A percentile compares a stretch with the other conserved stretches of the same genome.
Conservation (phyloP, 257 asterid species). For the Przewalskia tangutica region DNA sequence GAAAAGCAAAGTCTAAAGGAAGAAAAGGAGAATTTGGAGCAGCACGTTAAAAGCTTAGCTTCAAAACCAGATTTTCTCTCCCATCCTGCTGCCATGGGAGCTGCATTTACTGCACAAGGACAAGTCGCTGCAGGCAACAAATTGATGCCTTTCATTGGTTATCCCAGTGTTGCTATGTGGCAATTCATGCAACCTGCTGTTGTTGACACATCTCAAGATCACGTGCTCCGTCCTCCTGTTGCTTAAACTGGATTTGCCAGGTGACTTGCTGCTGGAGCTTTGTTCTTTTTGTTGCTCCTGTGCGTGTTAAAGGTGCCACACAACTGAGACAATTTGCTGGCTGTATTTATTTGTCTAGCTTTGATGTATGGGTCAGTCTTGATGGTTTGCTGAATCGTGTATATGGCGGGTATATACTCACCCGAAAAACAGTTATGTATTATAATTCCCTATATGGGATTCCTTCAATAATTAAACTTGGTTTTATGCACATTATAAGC, state of each 20-base stretch:
- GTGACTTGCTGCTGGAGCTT: constrained; percentile 3
- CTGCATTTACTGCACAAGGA: constrained; percentile 7
- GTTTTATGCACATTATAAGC: neutral
- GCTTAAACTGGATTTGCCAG: constrained; percentile 12
- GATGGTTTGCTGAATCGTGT: neutral
- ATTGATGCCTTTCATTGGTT: constrained; percentile 21
- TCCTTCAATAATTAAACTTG: neutral
- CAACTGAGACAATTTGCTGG: neutral
- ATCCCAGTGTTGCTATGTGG: constrained; percentile 30
- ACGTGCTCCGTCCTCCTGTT: constrained; percentile 26
- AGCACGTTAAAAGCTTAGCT: constrained; percentile 15
- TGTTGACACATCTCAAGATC: constrained; percentile 27
- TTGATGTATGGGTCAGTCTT: neutral
- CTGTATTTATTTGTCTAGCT: neutral
- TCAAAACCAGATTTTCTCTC: constrained; percentile 11
- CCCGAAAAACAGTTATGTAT: neutral
- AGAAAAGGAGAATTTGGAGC: constrained; percentile 20
- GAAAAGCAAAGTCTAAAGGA: constrained; percentile 21
- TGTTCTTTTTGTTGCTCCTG: neutral
- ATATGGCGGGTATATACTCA: neutral
- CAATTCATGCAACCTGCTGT: constrained; percentile 27
- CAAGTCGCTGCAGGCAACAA: constrained; percentile 16
- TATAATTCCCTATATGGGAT: neutral
- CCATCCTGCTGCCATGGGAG: constrained; percentile 13
- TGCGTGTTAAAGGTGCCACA: neutral